Percentiles rank a stretch among this genome's conserved stretches.
Evolutionary conservation across 2,329 filamentous ascomycete genomes (phyloP).

Genomic region (Aureobasidium mangrovei): DNA sequence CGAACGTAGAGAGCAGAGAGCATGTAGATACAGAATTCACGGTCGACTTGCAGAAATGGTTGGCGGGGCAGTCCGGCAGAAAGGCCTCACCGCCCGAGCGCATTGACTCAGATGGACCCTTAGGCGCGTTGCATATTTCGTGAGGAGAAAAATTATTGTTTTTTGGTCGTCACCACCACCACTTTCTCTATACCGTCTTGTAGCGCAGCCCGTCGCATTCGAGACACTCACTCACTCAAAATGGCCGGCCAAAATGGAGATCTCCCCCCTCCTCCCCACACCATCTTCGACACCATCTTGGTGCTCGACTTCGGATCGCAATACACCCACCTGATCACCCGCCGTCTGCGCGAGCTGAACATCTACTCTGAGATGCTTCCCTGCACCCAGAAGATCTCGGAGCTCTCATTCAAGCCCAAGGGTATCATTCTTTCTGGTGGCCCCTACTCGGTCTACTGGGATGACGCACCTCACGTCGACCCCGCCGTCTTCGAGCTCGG

Average conservation of each 20-base stretch:
- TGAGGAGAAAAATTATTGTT: constrained; percentile 20
- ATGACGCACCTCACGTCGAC: constrained; percentile 69
- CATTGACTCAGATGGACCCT: neutral
- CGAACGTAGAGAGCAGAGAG: too few species aligned
- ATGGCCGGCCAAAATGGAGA: constrained; percentile 23
- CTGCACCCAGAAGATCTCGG: constrained; percentile 71
- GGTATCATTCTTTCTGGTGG: constrained; percentile 73
- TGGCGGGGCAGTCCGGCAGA: too few species aligned
- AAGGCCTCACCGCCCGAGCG: too few species aligned
- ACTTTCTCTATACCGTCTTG: neutral
- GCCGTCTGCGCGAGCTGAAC: constrained; percentile 67
- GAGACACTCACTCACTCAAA: neutral
- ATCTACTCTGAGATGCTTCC: constrained; percentile 84
- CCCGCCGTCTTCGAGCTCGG: constrained; percentile 69
- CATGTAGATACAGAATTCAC: too few species aligned
- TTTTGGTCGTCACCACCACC: constrained; percentile 11
- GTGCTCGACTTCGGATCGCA: constrained; percentile 66
- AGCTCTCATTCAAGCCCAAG: constrained; percentile 69
- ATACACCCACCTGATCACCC: constrained; percentile 65
- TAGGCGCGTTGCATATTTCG: neutral
- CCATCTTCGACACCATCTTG: constrained; percentile 57
- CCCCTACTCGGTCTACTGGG: constrained; percentile 71
- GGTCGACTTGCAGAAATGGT: too few species aligned
- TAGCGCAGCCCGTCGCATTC: constrained; percentile 3
- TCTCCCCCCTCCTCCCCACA: constrained; percentile 38